Conservation (phyloP, 306 rosid genomes). For the Pyrus communis region DNA sequence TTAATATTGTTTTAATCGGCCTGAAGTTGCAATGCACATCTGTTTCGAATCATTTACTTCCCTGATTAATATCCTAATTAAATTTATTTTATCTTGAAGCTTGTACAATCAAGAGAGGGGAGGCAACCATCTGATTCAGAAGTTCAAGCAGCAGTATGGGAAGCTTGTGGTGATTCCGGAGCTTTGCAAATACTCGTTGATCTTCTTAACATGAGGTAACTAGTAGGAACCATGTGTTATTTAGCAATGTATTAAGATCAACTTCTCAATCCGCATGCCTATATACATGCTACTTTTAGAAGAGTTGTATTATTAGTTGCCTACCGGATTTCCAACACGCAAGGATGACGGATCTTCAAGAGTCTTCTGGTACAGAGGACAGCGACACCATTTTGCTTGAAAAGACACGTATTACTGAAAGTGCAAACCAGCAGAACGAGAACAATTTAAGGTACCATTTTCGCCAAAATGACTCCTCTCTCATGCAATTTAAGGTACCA, state of each 20-base stretch:
- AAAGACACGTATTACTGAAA: conserved; percentile 32
- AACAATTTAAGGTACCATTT: conserved; percentile 35
- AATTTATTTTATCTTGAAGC: conserved; percentile 32
- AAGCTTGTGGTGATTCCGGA: conserved; percentile 90
- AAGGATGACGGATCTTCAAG: conserved; percentile 74
- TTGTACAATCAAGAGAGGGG: conserved; percentile 58
- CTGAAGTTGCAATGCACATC: background rate
- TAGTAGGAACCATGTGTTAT: conserved; percentile 4
- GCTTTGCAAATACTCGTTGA: conserved; percentile 88
- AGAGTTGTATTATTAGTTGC: background rate
- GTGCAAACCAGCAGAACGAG: conserved; percentile 11
- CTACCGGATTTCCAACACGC: conserved; percentile 16
- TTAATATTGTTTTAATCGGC: no score
- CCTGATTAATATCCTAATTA: background rate
- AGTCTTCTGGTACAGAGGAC: conserved; percentile 60
- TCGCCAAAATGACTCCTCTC: background rate
- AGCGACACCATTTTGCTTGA: conserved; percentile 51
- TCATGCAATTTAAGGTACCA: conserved; percentile 30
- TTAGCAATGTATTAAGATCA: background rate
- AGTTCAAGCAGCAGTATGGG: conserved; percentile 89
- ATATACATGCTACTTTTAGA: background rate
- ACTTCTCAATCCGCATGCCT: conserved; percentile 11
- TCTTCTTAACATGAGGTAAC: conserved; percentile 79
- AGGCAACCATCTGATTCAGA: conserved; percentile 64
- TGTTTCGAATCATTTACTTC: background rate